Percentiles rank a stretch among this genome's conserved stretches.
Conservation (phyloP, 129 eudicot species). For the Pulicaria dysenterica region DNA sequence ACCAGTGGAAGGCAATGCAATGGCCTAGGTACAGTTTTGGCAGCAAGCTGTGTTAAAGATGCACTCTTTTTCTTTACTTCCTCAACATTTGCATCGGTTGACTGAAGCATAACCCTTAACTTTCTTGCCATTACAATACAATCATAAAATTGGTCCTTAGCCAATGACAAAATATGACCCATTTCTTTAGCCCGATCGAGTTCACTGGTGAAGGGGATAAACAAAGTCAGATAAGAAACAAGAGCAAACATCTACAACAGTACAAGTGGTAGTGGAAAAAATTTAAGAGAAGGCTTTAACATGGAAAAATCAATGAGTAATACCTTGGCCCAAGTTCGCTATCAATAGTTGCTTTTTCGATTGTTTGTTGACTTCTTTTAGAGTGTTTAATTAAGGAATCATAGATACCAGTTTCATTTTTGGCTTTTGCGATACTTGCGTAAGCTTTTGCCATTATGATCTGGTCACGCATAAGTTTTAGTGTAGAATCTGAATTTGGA, state of each 20-base stretch:
- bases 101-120: constrained; percentile 93
- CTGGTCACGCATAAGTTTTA: constrained; percentile 96
- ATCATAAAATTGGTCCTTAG: constrained; percentile 85
- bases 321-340: constrained; percentile 85
- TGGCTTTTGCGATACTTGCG: constrained; percentile 89
- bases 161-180: constrained; percentile 83
- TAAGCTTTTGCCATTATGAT: constrained; percentile 96
- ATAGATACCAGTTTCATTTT: constrained; percentile 57
- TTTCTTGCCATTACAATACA: constrained; percentile 76
- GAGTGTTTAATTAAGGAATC: constrained; percentile 71
- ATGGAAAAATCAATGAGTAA: constrained; percentile 16
- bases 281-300: not conserved
- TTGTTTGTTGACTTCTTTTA: constrained; percentile 63
- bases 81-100: constrained; percentile 59
- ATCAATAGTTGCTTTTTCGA: constrained; percentile 83
- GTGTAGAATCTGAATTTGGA: constrained; percentile 87
- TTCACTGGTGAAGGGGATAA: constrained; percentile 54
- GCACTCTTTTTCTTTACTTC: constrained; percentile 74
- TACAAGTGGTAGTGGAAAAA: not conserved
- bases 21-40: constrained; percentile 90
- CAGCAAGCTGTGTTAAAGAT: constrained; percentile 93
- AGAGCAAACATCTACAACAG: not conserved
- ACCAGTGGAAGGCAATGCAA: constrained; percentile 88
- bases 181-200: constrained; percentile 90
- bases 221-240: constrained; percentile 33